Conservation (phyloP, 371 early-diverging fungal species). For the Lichtheimia corymbifera region DNA sequence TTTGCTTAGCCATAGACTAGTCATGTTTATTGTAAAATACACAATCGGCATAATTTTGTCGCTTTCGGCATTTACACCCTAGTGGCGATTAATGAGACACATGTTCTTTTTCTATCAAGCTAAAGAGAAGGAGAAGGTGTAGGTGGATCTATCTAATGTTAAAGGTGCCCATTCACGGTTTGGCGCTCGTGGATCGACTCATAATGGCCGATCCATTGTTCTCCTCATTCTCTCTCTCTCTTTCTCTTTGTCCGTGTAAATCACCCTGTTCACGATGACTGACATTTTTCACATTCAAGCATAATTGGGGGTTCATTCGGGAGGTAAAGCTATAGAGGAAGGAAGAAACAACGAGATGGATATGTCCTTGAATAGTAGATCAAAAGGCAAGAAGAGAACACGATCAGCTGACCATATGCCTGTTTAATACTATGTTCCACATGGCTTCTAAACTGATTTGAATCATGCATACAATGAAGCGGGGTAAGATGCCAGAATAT, state of each 20-base stretch:
- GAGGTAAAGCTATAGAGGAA: too few relatives aligned
- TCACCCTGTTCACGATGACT: too few relatives aligned
- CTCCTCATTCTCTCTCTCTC: neutral
- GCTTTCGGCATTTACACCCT: too few relatives aligned
- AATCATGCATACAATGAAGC: conserved; percentile 8
- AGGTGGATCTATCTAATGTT: too few relatives aligned
- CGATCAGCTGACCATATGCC: conserved; percentile 10
- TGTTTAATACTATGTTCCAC: conserved; percentile 4
- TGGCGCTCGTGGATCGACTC: too few relatives aligned
- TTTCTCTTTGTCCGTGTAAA: neutral
- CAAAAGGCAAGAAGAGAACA: neutral
- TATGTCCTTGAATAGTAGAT: neutral
- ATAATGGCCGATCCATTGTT: neutral
- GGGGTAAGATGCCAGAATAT: neutral
- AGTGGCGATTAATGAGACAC: neutral
- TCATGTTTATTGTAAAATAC: too few relatives aligned
- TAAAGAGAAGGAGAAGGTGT: neutral
- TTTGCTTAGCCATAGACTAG: too few relatives aligned
- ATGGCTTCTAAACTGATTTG: conserved; percentile 12
- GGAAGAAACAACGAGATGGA: neutral
- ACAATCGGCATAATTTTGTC: too few relatives aligned
- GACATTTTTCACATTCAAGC: too few relatives aligned
- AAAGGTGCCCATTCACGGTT: too few relatives aligned
- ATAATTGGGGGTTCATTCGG: too few relatives aligned
- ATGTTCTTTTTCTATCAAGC: neutral